phyloP scores from a whole-genome alignment of 176 grass and related monocot species.

The Cenchrus purpureus region DNA sequence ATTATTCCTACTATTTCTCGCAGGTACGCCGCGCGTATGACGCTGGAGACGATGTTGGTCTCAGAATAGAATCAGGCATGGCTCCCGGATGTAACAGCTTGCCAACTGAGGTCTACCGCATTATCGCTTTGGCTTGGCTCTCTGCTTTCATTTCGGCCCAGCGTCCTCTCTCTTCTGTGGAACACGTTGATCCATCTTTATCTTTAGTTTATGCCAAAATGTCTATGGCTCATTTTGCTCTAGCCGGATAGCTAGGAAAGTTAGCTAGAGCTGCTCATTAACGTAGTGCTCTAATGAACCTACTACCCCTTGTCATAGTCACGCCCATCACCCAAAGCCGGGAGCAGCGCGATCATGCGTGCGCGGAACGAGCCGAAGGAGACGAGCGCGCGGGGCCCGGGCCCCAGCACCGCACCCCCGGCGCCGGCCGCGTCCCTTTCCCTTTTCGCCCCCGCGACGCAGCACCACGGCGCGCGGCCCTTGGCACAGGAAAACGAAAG shows the following conservation, averaged over 20 bases:
- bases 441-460: constrained; percentile 14
- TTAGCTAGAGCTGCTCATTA: neutral
- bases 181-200: neutral
- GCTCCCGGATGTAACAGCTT: constrained; percentile 25
- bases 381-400: neutral
- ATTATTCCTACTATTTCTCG: neutral
- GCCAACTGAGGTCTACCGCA: neutral
- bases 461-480: neutral
- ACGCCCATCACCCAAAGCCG: constrained; percentile 38
- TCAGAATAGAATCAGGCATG: neutral
- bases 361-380: constrained; percentile 19
- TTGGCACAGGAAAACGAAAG: neutral
- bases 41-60: neutral
- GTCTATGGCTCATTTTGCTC: neutral
- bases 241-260: neutral
- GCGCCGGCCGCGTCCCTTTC: constrained; percentile 12
- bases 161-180: neutral
- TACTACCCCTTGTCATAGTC: neutral
- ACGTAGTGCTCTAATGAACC: neutral
- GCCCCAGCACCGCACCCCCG: neutral
- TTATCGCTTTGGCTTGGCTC: neutral
- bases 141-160: neutral
- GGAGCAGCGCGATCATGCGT: constrained; percentile 39
- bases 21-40: neutral
- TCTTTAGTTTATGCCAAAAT: too few relatives aligned